phyloP scores from a whole-genome alignment of 495 filamentous ascomycete genomes.

The Trichoderma orchidacearum region DNA sequence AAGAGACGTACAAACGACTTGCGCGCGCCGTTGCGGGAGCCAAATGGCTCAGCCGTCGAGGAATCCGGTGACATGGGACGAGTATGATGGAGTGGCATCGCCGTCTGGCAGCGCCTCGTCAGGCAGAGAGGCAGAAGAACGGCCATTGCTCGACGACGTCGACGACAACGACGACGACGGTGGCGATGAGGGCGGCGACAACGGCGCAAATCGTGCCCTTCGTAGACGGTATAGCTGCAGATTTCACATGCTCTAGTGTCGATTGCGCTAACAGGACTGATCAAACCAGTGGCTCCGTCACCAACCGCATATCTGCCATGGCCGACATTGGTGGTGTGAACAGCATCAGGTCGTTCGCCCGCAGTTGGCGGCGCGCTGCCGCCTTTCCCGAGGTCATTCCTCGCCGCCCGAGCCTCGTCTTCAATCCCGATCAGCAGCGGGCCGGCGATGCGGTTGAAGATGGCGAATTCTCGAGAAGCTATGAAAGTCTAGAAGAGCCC shows the following conservation, averaged over 20 bases:
- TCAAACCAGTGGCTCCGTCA: no score
- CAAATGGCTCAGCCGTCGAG: conserved; percentile 5
- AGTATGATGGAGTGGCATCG: conserved; percentile 23
- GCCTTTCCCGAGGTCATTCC: conserved; percentile 77
- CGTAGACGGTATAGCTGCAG: conserved; percentile 3
- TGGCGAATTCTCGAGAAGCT: conserved; percentile 17
- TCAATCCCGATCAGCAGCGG: conserved; percentile 32
- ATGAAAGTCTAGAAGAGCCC: conserved; percentile 18
- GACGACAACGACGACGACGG: conserved; percentile 16
- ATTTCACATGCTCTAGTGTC: no score
- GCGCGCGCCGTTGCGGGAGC: background rate
- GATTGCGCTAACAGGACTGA: conserved; percentile 31
- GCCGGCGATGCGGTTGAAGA: conserved; percentile 16
- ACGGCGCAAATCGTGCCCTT: background rate
- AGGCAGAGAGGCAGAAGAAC: conserved; percentile 20
- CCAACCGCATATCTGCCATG: conserved; percentile 51
- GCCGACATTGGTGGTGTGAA: conserved; percentile 82
- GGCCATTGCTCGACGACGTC: conserved; percentile 25
- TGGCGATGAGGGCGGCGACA: no score
- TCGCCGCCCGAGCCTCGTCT: conserved; percentile 55
- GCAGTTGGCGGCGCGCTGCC: conserved; percentile 87
- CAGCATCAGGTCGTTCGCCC: conserved; percentile 85
- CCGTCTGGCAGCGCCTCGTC: conserved; percentile 21
- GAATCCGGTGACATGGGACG: conserved; percentile 40
- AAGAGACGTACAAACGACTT: no score